Evolutionary conservation across 1,284 basidiomycete genomes (phyloP), one percentile per base, ranked within the genome.

Genomic region (Abortiporus biennis): DNA sequence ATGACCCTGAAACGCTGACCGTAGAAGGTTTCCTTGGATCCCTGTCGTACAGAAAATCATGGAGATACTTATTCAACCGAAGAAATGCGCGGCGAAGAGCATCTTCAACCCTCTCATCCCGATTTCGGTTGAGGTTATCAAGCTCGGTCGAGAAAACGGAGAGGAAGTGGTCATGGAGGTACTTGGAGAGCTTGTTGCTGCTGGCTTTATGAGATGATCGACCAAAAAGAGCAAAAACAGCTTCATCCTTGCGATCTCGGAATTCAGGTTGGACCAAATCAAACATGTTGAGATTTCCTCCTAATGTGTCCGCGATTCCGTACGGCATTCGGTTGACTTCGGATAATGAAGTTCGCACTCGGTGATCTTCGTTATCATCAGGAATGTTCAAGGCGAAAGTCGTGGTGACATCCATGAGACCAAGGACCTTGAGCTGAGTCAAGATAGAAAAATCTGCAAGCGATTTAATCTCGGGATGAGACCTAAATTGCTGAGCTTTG

Each of bases 341-440:
- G 2, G 91, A 92, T 35, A 85, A 74, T 4, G 94, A 95, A 0
- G 93, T 96, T 36, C 96, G 85, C 3, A 99, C 85, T 6, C 96
- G 86, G 22, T 92, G 82, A 43, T 94, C 86, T 45, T 94, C 91
- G 47, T 72, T 84, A 61, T 98, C 94, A 61, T 98, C 95, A 0
- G 93, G 93, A 21, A 95, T 74, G 38, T 81, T 81, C 4, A 69
- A 83, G 55, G 55, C 66, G 61, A 85, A 85, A 34, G 87, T 85
- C 33, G 94, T 85, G 3, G 94, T 98, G 47, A 99, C 92, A 61
- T 99, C 96, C 89, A 99, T 99, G 27, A 99, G 75, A 30, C 96
- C 95, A 2, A 99, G 76, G 16, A 96, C 81, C 27, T 86, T 85
- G 33, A 99, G 72, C 52, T 90, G 80, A 1, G 73, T 75, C 24